Conservation (phyloP, 805 yeast genomes). For the Spathaspora passalidarum region DNA sequence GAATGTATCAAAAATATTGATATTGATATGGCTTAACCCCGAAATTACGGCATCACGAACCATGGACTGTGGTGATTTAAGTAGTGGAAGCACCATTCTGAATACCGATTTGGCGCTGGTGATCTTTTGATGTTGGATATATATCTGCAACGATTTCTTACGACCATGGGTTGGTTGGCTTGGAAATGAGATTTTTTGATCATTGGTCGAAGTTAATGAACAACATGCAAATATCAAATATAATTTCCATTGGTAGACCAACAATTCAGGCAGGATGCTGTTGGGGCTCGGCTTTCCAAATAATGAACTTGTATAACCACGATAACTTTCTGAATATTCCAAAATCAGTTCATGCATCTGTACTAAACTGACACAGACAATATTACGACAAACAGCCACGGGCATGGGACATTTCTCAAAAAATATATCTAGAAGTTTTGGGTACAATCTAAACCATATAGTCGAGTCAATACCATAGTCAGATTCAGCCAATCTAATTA, state of each 20-base stretch:
- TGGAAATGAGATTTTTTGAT: constrained; percentile 65
- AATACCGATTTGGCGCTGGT: constrained; percentile 91
- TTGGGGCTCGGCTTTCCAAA: constrained; percentile 23
- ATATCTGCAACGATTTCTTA: constrained; percentile 73
- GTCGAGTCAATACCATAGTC: constrained; percentile 95
- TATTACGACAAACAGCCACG: constrained; percentile 87
- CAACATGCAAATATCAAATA: constrained; percentile 89
- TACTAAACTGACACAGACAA: constrained; percentile 83
- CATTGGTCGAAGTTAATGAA: constrained; percentile 84
- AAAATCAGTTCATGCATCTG: constrained; percentile 74
- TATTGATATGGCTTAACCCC: constrained; percentile 85
- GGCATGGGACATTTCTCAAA: constrained; percentile 87
- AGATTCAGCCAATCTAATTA: constrained; percentile 81
- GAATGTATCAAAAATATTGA: constrained; percentile 81
- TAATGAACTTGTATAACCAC: constrained; percentile 31
- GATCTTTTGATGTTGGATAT: constrained; percentile 86
- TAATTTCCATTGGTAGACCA: constrained; percentile 85
- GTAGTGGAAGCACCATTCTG: constrained; percentile 78
- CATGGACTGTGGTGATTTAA: constrained; percentile 64
- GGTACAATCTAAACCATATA: constrained; percentile 89
- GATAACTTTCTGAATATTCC: constrained; percentile 48
- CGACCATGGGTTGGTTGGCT: constrained; percentile 59
- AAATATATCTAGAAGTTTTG: constrained; percentile 65
- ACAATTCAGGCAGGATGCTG: constrained; percentile 57
- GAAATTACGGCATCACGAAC: constrained; percentile 84